phyloP scores from a whole-genome alignment of 495 filamentous ascomycete species.

The Podospora bellae-mahoneyi region DNA sequence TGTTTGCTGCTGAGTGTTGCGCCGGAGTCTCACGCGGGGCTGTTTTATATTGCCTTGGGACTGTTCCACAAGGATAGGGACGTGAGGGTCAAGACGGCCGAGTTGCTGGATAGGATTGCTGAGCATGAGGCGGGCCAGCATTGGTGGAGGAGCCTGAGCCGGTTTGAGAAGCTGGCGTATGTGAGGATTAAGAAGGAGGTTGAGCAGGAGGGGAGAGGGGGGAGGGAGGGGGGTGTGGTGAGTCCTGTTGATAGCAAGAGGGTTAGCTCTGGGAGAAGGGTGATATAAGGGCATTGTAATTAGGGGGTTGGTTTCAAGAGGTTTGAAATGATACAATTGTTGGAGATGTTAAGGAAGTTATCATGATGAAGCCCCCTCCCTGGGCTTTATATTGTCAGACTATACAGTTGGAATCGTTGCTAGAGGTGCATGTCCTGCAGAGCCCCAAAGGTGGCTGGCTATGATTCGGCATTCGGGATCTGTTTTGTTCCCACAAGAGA shows the following conservation, averaged over 20 bases:
- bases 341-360: no score
- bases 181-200: conserved; percentile 64
- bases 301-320: not conserved
- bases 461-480: not conserved
- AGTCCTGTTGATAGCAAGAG: conserved; percentile 17
- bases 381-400: not conserved
- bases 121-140: conserved; percentile 87
- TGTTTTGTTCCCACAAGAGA: not conserved
- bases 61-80: conserved; percentile 86
- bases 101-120: conserved; percentile 76
- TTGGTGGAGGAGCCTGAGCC: conserved; percentile 82
- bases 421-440: not conserved
- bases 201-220: conserved; percentile 41
- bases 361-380: no score
- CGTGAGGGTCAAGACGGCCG: conserved; percentile 72
- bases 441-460: not conserved
- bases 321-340: not conserved
- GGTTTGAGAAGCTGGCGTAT: conserved; percentile 83
- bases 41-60: conserved; percentile 89
- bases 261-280: conserved; percentile 10
- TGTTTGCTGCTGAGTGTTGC: conserved; percentile 82
- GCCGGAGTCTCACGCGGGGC: conserved; percentile 79
- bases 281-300: not conserved
- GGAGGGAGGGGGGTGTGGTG: conserved; percentile 11
- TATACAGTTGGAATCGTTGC: not conserved